phyloP scores from a whole-genome alignment of 208 protist genomes.

The Leishmania arabica region DNA sequence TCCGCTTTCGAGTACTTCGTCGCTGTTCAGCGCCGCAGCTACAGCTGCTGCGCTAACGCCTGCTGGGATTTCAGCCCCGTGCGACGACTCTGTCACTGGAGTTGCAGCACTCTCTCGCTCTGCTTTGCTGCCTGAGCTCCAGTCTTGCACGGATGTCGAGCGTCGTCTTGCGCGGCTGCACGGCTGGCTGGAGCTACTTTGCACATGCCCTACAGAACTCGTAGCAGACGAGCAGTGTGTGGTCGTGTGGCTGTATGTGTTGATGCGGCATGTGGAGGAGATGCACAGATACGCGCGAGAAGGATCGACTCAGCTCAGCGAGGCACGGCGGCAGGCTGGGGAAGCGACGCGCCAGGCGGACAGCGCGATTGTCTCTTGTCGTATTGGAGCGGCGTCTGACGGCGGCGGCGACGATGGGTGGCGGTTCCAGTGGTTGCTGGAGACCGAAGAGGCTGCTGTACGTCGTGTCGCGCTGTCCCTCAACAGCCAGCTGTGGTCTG shows the following conservation, averaged over 20 bases:
- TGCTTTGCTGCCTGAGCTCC: background rate
- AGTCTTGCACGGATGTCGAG: background rate
- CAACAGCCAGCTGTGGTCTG: constrained; percentile 18
- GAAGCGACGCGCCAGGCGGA: background rate
- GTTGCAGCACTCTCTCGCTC: background rate
- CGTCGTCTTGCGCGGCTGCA: constrained; percentile 5
- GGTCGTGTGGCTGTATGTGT: constrained; percentile 25
- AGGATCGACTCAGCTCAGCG: background rate
- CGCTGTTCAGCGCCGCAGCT: background rate
- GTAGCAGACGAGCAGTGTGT: constrained; percentile 11
- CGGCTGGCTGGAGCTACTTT: constrained; percentile 17
- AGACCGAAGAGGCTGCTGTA: constrained; percentile 10
- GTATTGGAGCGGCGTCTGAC: background rate
- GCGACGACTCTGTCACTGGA: background rate
- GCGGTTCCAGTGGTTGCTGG: background rate
- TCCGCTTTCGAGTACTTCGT: background rate
- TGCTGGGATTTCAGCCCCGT: background rate
- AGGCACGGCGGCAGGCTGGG: background rate
- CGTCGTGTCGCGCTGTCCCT: constrained; percentile 13
- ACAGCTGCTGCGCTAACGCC: background rate
- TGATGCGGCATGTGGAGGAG: constrained; percentile 32
- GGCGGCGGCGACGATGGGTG: background rate
- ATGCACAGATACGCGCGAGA: constrained; percentile 3
- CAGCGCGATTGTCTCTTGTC: background rate
- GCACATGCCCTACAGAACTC: constrained; percentile 14